Evolutionary conservation across 495 filamentous ascomycete genomes (phyloP), one percentile per base, ranked within the genome.

Genomic region (Parathielavia hyrcaniae): DNA sequence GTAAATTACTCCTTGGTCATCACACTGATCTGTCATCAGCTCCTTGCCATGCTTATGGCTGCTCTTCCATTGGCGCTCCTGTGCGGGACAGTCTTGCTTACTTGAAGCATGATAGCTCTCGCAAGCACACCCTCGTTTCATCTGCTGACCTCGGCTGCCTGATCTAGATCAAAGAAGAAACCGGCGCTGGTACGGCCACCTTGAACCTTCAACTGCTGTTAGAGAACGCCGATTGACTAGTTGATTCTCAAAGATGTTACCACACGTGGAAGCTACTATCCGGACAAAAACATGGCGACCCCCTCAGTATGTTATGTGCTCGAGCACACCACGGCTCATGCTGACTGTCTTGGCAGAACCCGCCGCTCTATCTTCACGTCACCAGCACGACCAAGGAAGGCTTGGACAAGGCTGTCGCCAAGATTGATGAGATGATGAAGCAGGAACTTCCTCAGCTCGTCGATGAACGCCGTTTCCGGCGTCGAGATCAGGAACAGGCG

Each of bases 81-180:
- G 77, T 83, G 75, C 82, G 77, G 79, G 79, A 77, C 76, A 78
- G 76, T 82, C 77, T 86, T 87, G 89, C 90, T 96, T 90, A 96
- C 90, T 79, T 75, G 78, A 80, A 82, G 79, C 81, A 77, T 75
- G 79, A 78, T 85, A 89, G 86, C 84, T 87, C 81, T 71, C 71
- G 72, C 77, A 78, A 72, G 73, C 79, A 69, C 77, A 72, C 78
- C 84, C 86, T 89, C 84, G 82, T 84, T 91, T 88, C 90, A 90
- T 87, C 86, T 95, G 91, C 93, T 98, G 86, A 98, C 93, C 83
- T 86, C 82, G 72, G 73, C 76, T 87, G 82, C 87, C 82, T 93
- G 88, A 88, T 89, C 71, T 96, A 98, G 93, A 98, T 98, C 65
- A 95, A 96, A 88, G 91, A 97, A 78, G 88, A 97, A 69, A 97